phyloP scores from a whole-genome alignment of 1,139 yeast genomes.

The Trichomonascaceae sp. region DNA sequence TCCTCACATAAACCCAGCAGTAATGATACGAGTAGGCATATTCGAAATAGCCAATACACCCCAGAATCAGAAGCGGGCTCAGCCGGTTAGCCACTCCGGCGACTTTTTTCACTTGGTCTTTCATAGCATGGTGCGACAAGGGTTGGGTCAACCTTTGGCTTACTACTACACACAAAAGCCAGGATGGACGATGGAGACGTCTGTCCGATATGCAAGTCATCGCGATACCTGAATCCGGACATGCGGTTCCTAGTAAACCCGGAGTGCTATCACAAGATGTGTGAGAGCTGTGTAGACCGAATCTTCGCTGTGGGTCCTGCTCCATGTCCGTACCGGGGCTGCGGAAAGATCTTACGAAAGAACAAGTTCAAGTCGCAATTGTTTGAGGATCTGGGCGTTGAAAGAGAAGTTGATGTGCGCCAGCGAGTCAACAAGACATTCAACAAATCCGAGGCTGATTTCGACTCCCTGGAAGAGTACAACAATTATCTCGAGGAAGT shows the following conservation, averaged over 20 bases:
- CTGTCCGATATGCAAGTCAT: slow-evolving; percentile 98
- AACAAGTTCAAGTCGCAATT: slow-evolving; percentile 84
- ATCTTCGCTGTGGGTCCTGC: slow-evolving; percentile 92
- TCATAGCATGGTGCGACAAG: too few species aligned
- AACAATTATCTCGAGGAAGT: slow-evolving; percentile 73
- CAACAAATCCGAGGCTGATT: slow-evolving; percentile 72
- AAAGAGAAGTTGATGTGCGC: slow-evolving; percentile 83
- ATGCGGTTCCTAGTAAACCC: slow-evolving; percentile 88
- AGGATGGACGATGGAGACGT: slow-evolving; percentile 45
- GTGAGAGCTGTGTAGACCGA: slow-evolving; percentile 92
- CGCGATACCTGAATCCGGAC: slow-evolving; percentile 84
- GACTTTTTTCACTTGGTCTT: too few species aligned
- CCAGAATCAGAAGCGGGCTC: slow-evolving; percentile 17
- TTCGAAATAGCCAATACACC: slow-evolving; percentile 19
- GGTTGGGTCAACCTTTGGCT: too few species aligned
- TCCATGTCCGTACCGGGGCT: slow-evolving; percentile 87
- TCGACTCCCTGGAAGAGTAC: slow-evolving; percentile 42
- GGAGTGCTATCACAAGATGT: slow-evolving; percentile 94
- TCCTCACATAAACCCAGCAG: slow-evolving; percentile 21
- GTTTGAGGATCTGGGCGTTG: slow-evolving; percentile 81
- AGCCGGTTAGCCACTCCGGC: too few species aligned
- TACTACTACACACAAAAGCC: too few species aligned
- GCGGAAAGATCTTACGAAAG: slow-evolving; percentile 77
- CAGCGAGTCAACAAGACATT: slow-evolving; percentile 64
- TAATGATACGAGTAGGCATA: slow-evolving; percentile 26